A percentile compares a stretch with the other conserved stretches of the same genome.
Evolutionary conservation across 1,284 basidiomycete genomes (phyloP).

Genomic region (Cutaneotrichosporon arboriforme): DNA sequence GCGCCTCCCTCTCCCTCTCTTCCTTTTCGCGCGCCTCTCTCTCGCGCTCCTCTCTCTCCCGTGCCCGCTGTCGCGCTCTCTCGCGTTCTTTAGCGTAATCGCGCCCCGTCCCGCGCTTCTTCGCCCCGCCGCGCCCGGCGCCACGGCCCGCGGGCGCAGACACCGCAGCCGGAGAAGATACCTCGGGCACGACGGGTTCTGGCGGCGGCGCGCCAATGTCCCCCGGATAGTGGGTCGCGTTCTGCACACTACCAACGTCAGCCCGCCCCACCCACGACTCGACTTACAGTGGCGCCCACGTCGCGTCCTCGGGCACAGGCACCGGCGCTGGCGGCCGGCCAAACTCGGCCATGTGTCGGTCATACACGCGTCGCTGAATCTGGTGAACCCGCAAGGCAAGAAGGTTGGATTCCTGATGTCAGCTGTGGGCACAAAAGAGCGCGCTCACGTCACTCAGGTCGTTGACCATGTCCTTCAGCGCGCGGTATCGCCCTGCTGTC

Average conservation of each 20-base stretch:
- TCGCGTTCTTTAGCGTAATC: background rate
- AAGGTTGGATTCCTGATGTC: constrained; percentile 21
- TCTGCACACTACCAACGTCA: constrained; percentile 4
- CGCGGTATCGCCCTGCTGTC: constrained; percentile 22
- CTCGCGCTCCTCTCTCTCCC: background rate
- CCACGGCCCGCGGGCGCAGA: too few relatives aligned
- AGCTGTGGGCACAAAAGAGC: background rate
- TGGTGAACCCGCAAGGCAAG: constrained; percentile 18
- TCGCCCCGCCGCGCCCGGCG: too few relatives aligned
- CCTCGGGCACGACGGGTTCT: background rate
- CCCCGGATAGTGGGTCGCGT: constrained; percentile 8
- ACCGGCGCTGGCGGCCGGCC: constrained; percentile 13
- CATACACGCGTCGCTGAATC: constrained; percentile 21
- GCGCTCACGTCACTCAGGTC: constrained; percentile 23
- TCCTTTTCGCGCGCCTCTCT: background rate
- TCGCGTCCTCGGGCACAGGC: constrained; percentile 12
- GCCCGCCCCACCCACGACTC: background rate
- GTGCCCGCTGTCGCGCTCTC: too few relatives aligned
- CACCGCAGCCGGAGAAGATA: background rate
- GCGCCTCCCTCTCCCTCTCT: background rate
- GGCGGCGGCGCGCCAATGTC: constrained; percentile 8
- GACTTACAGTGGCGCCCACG: constrained; percentile 19
- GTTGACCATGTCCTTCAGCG: constrained; percentile 25
- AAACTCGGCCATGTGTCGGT: constrained; percentile 10
- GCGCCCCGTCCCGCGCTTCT: background rate